Percentiles rank a stretch among this genome's conserved stretches.
Evolutionary conservation across 1,284 basidiomycete genomes (phyloP).

Genomic region (Apiotrichum brassicae): DNA sequence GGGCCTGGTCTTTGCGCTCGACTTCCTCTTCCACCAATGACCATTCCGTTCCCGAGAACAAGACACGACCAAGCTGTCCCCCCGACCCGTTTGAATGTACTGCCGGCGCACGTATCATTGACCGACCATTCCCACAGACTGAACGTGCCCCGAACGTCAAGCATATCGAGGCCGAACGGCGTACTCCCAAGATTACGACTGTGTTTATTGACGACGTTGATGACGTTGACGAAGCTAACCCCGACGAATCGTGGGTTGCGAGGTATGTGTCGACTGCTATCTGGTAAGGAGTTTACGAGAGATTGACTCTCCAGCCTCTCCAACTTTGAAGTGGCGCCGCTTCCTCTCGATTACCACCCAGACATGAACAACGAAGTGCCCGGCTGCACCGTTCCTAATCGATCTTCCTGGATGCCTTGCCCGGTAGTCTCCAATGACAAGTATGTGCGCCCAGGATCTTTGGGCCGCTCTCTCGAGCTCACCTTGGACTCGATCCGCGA

Average conservation of each 20-base stretch:
- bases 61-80: constrained; percentile 30
- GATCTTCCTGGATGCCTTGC: background rate
- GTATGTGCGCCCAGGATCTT: constrained; percentile 5
- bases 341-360: background rate
- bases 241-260: constrained; percentile 8
- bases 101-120: constrained; percentile 26
- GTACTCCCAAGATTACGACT: background rate
- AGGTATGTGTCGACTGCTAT: background rate
- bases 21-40: constrained; percentile 2
- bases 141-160: constrained; percentile 14
- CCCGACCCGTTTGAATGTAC: constrained; percentile 34
- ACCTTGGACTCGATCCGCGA: background rate
- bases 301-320: background rate
- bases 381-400: constrained; percentile 9
- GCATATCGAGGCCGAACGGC: constrained; percentile 13
- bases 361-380: background rate
- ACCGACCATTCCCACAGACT: constrained; percentile 14
- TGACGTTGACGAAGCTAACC: background rate
- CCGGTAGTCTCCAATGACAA: background rate
- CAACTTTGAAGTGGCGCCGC: background rate
- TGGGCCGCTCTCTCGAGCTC: constrained; percentile 13
- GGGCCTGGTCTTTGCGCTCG: constrained; percentile 6
- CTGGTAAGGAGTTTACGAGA: too few species aligned
- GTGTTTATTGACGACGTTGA: constrained; percentile 5
- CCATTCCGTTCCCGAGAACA: constrained; percentile 8